phyloP scores from a whole-genome alignment of 148 eudicot species.

The Selenicereus undatus region DNA sequence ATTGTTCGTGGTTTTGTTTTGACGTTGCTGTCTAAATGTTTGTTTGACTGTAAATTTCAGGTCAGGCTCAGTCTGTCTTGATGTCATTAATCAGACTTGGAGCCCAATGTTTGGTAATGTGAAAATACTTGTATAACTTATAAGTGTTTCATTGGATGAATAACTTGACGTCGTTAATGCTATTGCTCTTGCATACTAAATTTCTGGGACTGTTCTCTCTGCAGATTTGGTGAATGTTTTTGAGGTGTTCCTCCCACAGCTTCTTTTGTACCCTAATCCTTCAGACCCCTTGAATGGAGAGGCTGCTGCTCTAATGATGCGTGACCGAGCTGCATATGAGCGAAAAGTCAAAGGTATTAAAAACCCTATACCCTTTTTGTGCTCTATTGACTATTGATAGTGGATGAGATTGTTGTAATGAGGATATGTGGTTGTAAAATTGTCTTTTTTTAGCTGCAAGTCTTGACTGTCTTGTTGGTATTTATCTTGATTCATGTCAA shows the following conservation, averaged over 20 bases:
- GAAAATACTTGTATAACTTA: background rate
- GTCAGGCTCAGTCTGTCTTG: constrained; percentile 93
- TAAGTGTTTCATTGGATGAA: background rate
- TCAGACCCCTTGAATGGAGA: constrained; percentile 86
- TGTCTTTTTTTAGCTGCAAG: background rate
- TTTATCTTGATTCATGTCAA: background rate
- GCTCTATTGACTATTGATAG: background rate
- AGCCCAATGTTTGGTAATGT: constrained; percentile 91
- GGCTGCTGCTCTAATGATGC: constrained; percentile 93
- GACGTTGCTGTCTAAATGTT: background rate
- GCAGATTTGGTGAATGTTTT: constrained; percentile 86
- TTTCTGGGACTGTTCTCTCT: constrained; percentile 2
- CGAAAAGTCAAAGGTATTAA: constrained; percentile 73
- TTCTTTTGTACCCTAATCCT: constrained; percentile 89
- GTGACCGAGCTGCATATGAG: constrained; percentile 65
- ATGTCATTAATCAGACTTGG: constrained; percentile 93
- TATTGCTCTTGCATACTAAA: constrained; percentile 12
- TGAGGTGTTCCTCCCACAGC: constrained; percentile 96
- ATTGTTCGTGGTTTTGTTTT: background rate
- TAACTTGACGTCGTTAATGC: constrained; percentile 7
- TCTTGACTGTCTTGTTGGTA: background rate
- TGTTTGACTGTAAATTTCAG: constrained; percentile 35
- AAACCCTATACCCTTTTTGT: background rate
- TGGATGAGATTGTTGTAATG: background rate
- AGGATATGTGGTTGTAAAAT: background rate